Evolutionary conservation across 441 rosid species (phyloP), one percentile per base, ranked within the genome.

Genomic region (Erysimum cheiri): DNA sequence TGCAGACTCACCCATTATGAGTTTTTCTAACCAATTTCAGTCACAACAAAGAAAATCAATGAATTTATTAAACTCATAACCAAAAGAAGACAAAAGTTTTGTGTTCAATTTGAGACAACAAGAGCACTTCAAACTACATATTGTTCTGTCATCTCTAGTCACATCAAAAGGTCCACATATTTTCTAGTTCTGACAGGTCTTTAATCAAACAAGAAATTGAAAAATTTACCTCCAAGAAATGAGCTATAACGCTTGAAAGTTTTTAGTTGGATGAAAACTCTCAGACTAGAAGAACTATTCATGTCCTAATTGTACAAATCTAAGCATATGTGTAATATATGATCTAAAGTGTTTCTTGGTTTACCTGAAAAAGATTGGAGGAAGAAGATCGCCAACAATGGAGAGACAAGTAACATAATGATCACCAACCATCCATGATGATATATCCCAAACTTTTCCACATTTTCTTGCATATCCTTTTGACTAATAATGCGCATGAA

Each of bases 1-100:
- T 7, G 55, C 77, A 68, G 88, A 77, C 66, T 81, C 78, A 0
- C 89, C 76, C 98, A 92, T 91, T 63, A 60, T 13, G 47, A 48
- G 40, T 62, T 71, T 78, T 64, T 65, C 78, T 77, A 48, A 57
- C 17, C 35, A 39, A n/a, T 10, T 57, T 39, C 17, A 46, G 24
- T 13, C 29, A 65, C 11, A 72, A 64, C 9, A 36, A 43, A 56
- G 9, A 55, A 3, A 53, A 49, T 24, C 61, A 70, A 22, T 37
- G 48, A 37, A 69, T 48, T 35, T 1, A 49, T 37, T 59, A 48
- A 14, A 56, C 29, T 62, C 24, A 53, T 2, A 61, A 69, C 32
- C 19, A 50, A 40, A 7, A 7, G n/a, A 60, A 29, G 39, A 50
- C 35, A 50, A 2, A 49, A 6, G n/a, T 32, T 70, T 67, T 46